Evolutionary conservation across 257 asterid species (phyloP).

Genomic region (Capsicum baccatum): DNA sequence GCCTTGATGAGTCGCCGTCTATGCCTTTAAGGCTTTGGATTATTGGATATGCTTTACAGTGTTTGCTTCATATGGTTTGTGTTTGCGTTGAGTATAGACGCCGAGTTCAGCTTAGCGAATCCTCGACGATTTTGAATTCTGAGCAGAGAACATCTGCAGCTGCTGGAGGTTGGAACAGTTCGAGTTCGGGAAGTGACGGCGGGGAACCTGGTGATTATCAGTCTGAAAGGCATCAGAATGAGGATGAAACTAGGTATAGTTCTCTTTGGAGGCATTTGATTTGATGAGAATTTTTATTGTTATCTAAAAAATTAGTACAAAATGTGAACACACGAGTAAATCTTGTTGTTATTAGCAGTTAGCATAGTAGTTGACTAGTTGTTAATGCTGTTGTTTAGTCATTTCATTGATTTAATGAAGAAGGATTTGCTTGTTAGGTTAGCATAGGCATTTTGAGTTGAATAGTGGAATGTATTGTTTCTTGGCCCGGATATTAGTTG

Average conservation of each 20-base stretch:
- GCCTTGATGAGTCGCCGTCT: constrained; percentile 46
- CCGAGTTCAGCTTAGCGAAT: constrained; percentile 51
- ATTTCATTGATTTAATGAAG: constrained; percentile 12
- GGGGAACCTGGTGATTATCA: constrained; percentile 64
- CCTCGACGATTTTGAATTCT: constrained; percentile 42
- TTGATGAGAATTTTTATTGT: background rate
- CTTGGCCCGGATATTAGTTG: background rate
- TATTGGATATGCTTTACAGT: constrained; percentile 52
- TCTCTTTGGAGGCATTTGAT: constrained; percentile 14
- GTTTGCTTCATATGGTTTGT: constrained; percentile 53
- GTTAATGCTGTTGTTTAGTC: background rate
- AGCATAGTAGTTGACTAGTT: background rate
- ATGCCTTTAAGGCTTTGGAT: constrained; percentile 56
- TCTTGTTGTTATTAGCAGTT: background rate
- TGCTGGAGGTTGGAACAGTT: constrained; percentile 46
- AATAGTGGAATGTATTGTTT: background rate
- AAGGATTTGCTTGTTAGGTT: background rate
- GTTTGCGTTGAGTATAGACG: constrained; percentile 62
- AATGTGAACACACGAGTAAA: background rate
- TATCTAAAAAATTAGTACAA: too few species aligned
- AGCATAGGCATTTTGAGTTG: constrained; percentile 17
- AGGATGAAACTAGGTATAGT: constrained; percentile 73
- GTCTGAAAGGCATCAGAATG: constrained; percentile 52
- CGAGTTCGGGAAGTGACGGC: constrained; percentile 76
- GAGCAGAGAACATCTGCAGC: constrained; percentile 38